Percentiles rank a stretch among this genome's conserved stretches.
Conservation (phyloP, 2,329 filamentous ascomycete genomes). For the Bipolaris sorokiniana region DNA sequence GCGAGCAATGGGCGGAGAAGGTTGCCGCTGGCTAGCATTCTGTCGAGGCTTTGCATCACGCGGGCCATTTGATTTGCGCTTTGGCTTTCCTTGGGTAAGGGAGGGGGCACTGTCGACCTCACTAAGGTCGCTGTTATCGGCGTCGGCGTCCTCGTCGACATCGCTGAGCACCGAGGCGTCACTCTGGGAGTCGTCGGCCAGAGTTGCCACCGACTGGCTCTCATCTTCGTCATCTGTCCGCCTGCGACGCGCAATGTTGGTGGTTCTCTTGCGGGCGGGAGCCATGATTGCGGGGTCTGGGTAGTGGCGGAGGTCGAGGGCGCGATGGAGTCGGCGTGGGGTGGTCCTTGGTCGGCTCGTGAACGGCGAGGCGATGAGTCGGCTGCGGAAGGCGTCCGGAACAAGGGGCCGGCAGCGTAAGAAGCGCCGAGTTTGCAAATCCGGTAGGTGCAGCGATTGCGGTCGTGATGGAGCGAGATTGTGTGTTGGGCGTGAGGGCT, state of each 20-base stretch:
- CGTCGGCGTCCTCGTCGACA: conserved; percentile 63
- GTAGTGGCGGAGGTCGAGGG: conserved; percentile 17
- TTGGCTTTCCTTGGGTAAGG: conserved; percentile 45
- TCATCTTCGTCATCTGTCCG: conserved; percentile 50
- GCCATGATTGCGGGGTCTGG: conserved; percentile 41
- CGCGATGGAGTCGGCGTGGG: conserved; percentile 28
- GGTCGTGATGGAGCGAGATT: conserved; percentile 36
- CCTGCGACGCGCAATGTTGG: conserved; percentile 47
- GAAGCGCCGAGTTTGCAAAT: conserved; percentile 23
- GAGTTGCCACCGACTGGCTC: conserved; percentile 52
- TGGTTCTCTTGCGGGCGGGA: conserved; percentile 44
- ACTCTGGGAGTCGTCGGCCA: conserved; percentile 68
- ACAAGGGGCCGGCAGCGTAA: conserved; percentile 18
- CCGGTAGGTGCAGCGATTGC: conserved; percentile 30
- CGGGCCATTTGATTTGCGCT: conserved; percentile 47
- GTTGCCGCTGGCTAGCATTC: conserved; percentile 37
- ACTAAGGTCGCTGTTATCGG: conserved; percentile 64
- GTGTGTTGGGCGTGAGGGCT: conserved; percentile 26
- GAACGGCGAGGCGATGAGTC: conserved; percentile 29
- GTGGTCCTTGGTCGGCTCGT: conserved; percentile 29
- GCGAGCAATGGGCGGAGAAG: conserved; percentile 46
- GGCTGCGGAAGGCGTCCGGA: conserved; percentile 31
- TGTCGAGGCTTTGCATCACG: conserved; percentile 40
- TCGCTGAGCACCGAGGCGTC: conserved; percentile 65
- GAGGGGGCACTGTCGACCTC: conserved; percentile 55